A percentile compares a stretch with the other conserved stretches of the same genome.
Evolutionary conservation across 345 rosid genomes (phyloP).

Genomic region (Atalantia buxifolia): DNA sequence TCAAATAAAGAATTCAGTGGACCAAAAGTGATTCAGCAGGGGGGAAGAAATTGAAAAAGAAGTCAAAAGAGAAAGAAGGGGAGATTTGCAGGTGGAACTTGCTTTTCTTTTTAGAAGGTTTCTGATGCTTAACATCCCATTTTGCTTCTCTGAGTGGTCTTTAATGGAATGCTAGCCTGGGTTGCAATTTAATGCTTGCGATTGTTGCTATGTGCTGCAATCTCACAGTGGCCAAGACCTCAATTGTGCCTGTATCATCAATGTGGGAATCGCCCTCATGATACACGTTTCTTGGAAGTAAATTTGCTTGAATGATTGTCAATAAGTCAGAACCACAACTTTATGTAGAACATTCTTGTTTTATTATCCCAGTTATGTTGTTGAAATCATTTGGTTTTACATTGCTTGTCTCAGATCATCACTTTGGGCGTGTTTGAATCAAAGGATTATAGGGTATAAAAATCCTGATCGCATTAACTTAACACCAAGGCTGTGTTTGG

Average conservation of each 20-base stretch:
- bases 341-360: not conserved
- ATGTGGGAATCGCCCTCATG: not conserved
- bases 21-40: constrained; percentile 1
- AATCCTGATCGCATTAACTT: too few relatives aligned
- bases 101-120: not conserved
- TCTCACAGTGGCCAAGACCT: not conserved
- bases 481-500: too few relatives aligned
- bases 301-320: not conserved
- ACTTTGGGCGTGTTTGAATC: too few relatives aligned
- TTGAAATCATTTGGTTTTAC: not conserved
- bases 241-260: not conserved
- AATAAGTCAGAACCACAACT: not conserved
- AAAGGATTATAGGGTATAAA: too few relatives aligned
- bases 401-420: too few relatives aligned
- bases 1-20: constrained; percentile 16
- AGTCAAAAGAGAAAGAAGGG: constrained; percentile 20
- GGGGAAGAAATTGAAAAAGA: constrained; percentile 32
- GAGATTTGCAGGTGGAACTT: constrained; percentile 4
- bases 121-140: not conserved
- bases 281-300: not conserved
- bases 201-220: not conserved
- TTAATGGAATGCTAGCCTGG: not conserved
- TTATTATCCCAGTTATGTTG: not conserved
- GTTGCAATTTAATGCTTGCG: not conserved
- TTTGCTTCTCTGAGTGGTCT: too few relatives aligned